A percentile compares a stretch with the other conserved stretches of the same genome.
phyloP scores from a whole-genome alignment of 2,329 filamentous ascomycete species.

The Capronia coronata region DNA sequence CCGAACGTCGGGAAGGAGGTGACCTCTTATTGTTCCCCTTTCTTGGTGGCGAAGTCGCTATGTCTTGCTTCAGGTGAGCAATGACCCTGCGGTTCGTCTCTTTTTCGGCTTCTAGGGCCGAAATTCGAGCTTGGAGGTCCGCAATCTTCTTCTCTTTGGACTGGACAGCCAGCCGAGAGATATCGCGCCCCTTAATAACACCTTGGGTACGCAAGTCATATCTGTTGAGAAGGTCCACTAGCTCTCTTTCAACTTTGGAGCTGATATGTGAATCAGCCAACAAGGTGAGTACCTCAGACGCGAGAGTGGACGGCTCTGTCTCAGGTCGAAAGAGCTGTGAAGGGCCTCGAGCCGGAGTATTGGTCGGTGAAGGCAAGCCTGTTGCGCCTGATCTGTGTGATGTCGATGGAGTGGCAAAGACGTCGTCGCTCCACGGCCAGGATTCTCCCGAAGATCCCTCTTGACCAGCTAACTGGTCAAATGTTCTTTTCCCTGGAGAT shows the following conservation, averaged over 20 bases:
- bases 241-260: constrained; percentile 32
- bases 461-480: constrained; percentile 28
- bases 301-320: constrained; percentile 31
- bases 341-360: constrained; percentile 11
- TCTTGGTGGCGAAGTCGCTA: constrained; percentile 27
- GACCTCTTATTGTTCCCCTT: constrained; percentile 7
- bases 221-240: constrained; percentile 45
- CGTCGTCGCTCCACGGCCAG: constrained; percentile 24
- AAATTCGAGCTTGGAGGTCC: constrained; percentile 61
- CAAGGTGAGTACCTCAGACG: constrained; percentile 31
- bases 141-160: constrained; percentile 58
- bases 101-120: constrained; percentile 49
- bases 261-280: constrained; percentile 35
- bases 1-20: constrained; percentile 10
- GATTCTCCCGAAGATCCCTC: constrained; percentile 3
- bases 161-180: constrained; percentile 56
- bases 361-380: constrained; percentile 23
- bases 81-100: constrained; percentile 48
- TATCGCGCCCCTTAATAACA: constrained; percentile 58
- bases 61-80: constrained; percentile 33
- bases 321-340: constrained; percentile 22
- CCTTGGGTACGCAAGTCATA: constrained; percentile 57
- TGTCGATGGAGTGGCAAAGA: constrained; percentile 25
- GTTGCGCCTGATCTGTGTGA: constrained; percentile 11
- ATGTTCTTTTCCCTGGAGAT: constrained; percentile 37